A percentile compares a stretch with the other conserved stretches of the same genome.
Evolutionary conservation across 2,329 filamentous ascomycete genomes (phyloP).

Genomic region (Pseudogymnoascus sp.): DNA sequence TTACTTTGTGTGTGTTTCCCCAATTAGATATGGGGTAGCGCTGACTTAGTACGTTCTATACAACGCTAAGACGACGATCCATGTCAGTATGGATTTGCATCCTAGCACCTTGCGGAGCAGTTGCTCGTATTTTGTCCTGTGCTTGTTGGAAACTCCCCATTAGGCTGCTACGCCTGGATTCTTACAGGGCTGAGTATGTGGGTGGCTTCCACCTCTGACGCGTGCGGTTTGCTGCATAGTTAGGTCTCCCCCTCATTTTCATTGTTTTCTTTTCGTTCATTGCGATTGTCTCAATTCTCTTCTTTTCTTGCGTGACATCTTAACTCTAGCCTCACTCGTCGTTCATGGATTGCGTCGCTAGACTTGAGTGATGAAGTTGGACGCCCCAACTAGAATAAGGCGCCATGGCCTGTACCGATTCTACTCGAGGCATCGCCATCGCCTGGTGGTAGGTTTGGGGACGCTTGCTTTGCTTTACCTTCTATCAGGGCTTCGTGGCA

Average conservation of each 20-base stretch:
- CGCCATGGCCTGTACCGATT: not conserved
- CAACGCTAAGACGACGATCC: too few relatives aligned
- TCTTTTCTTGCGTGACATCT: not conserved
- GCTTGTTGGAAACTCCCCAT: not conserved
- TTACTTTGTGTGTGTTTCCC: too few relatives aligned
- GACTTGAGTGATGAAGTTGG: not conserved
- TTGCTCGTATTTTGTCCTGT: not conserved
- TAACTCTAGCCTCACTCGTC: not conserved
- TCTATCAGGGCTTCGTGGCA: not conserved
- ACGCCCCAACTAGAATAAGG: not conserved
- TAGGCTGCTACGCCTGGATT: not conserved
- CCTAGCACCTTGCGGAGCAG: not conserved
- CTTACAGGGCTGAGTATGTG: not conserved
- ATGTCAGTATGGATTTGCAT: not conserved
- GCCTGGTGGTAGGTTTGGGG: not conserved
- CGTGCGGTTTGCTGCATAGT: not conserved
- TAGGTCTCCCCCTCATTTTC: not conserved
- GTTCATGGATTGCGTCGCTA: not conserved
- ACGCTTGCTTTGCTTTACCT: not conserved
- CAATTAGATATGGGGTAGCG: too few relatives aligned
- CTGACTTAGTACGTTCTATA: not conserved
- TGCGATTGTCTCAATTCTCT: not conserved
- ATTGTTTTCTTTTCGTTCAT: not conserved
- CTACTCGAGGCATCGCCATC: not conserved
- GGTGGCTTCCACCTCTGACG: not conserved